phyloP scores from a whole-genome alignment of 768 basidiomycete species.

The Paxillus ammoniavirescens region DNA sequence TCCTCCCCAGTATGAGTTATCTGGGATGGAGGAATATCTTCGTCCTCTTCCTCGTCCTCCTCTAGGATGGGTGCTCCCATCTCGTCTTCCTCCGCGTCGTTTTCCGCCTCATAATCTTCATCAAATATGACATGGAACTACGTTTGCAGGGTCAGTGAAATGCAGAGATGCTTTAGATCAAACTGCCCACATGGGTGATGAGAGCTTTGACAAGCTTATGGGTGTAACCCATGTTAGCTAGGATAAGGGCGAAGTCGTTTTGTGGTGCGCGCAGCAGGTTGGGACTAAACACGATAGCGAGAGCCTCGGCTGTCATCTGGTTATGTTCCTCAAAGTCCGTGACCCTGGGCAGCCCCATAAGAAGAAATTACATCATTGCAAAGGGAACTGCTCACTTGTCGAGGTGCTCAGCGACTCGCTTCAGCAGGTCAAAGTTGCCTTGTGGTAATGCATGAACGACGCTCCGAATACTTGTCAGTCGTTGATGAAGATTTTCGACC shows the following conservation, averaged over 20 bases:
- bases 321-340: conserved; percentile 86
- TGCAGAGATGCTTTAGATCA: background rate
- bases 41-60: conserved; percentile 61
- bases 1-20: conserved; percentile 22
- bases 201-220: conserved; percentile 75
- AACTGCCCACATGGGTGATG: conserved; percentile 65
- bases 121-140: conserved; percentile 74
- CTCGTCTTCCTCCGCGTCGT: conserved; percentile 62
- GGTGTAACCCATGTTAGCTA: conserved; percentile 77
- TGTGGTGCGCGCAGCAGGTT: conserved; percentile 76
- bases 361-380: background rate
- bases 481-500: conserved; percentile 65
- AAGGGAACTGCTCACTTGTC: conserved; percentile 49
- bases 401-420: conserved; percentile 79
- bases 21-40: conserved; percentile 31
- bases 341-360: conserved; percentile 46
- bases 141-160: conserved; percentile 6
- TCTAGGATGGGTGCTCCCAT: conserved; percentile 65
- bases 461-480: conserved; percentile 59
- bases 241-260: conserved; percentile 74
- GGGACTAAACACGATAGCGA: conserved; percentile 85
- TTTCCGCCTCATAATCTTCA: conserved; percentile 55
- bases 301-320: conserved; percentile 84
- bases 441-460: conserved; percentile 71
- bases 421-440: conserved; percentile 76